phyloP scores from a whole-genome alignment of 192 early-diverging fungal species.

The Funneliformis geosporum region DNA sequence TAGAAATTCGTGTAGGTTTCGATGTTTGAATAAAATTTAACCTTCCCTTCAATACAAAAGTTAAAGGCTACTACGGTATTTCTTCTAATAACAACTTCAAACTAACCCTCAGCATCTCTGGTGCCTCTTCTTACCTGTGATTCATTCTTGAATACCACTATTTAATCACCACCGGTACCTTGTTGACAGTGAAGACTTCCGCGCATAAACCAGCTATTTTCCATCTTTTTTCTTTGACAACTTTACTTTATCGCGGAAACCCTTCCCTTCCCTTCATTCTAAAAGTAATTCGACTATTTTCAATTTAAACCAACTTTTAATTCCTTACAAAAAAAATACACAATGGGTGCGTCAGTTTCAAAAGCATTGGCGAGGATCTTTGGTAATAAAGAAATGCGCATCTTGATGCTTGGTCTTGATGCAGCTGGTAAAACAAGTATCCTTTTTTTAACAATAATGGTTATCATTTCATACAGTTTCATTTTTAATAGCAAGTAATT shows the following conservation, averaged over 20 bases:
- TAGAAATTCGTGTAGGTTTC: too few relatives aligned
- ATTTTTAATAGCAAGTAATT: background rate
- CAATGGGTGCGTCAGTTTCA: conserved; percentile 34
- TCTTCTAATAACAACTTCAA: too few relatives aligned
- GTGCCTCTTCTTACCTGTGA: too few relatives aligned
- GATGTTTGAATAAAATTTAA: too few relatives aligned
- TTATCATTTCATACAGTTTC: background rate
- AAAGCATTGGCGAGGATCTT: conserved; percentile 74
- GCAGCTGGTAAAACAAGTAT: conserved; percentile 91
- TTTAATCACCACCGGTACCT: background rate
- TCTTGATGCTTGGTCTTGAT: conserved; percentile 92
- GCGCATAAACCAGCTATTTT: background rate
- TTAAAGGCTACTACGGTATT: too few relatives aligned
- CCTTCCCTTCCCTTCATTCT: background rate
- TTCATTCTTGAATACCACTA: too few relatives aligned
- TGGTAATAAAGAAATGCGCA: conserved; percentile 95
- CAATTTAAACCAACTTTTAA: background rate
- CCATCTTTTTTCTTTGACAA: background rate
- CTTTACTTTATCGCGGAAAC: background rate
- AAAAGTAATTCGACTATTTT: background rate
- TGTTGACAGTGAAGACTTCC: background rate
- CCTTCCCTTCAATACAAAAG: too few relatives aligned
- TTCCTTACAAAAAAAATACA: background rate
- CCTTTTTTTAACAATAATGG: background rate
- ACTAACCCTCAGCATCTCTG: too few relatives aligned